phyloP scores from a whole-genome alignment of 768 basidiomycete species.

The Piloderma croceum region DNA sequence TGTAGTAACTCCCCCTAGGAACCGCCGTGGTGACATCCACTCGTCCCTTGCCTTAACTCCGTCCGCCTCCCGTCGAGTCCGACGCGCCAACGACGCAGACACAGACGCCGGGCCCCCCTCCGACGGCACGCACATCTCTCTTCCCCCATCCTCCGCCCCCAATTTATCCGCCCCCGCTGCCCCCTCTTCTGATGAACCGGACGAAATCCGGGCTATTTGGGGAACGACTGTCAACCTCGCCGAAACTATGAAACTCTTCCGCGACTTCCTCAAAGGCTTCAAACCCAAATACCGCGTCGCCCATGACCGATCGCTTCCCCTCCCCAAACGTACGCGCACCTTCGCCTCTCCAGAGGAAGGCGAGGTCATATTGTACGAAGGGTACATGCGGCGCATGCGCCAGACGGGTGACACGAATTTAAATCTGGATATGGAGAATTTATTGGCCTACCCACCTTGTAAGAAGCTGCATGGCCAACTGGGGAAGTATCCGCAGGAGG shows the following conservation, averaged over 20 bases:
- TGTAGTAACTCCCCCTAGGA: constrained; percentile 57
- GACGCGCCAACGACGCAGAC: constrained; percentile 24
- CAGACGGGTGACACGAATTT: constrained; percentile 89
- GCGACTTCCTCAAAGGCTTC: constrained; percentile 85
- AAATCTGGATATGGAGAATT: constrained; percentile 84
- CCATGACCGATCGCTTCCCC: constrained; percentile 61
- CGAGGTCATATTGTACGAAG: constrained; percentile 70
- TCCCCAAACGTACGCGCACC: constrained; percentile 39
- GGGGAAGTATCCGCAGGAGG: constrained; percentile 92
- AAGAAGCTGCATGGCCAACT: constrained; percentile 82
- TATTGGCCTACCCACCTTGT: constrained; percentile 79
- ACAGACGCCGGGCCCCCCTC: constrained; percentile 44
- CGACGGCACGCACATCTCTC: constrained; percentile 51
- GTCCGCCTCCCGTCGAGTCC: constrained; percentile 35
- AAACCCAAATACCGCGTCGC: constrained; percentile 82
- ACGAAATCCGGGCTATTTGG: constrained; percentile 92
- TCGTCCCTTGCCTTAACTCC: constrained; percentile 65
- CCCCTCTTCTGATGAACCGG: constrained; percentile 68
- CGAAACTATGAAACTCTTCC: constrained; percentile 88
- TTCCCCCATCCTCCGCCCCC: constrained; percentile 52
- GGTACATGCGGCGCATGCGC: constrained; percentile 79
- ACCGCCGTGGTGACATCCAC: constrained; percentile 86
- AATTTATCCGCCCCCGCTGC: constrained; percentile 56
- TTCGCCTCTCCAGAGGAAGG: constrained; percentile 60
- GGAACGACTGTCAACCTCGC: constrained; percentile 92